Percentiles rank a stretch among this genome's conserved stretches.
Evolutionary conservation across 73 alveolate genomes (phyloP).

Genomic region (Paramecium pentaurelia): DNA sequence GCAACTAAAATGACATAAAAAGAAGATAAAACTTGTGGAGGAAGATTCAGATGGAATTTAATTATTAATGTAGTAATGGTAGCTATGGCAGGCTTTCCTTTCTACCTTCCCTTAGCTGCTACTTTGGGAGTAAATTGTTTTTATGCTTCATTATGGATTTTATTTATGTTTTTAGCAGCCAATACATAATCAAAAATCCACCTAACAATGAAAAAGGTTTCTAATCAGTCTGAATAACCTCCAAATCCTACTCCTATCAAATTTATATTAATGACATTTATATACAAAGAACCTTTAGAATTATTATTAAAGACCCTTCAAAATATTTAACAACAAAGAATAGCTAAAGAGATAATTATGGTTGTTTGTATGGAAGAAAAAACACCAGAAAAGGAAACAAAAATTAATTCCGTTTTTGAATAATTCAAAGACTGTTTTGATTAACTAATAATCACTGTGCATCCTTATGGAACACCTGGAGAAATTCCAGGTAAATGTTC

Average conservation of each 20-base stretch:
- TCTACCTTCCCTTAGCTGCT: background rate
- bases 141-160: background rate
- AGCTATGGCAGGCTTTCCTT: slow-evolving; percentile 12
- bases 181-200: background rate
- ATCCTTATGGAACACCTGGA: slow-evolving; percentile 56
- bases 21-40: slow-evolving; percentile 34
- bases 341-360: slow-evolving; percentile 52
- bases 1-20: background rate
- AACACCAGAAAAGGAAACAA: slow-evolving; percentile 45
- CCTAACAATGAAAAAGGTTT: background rate
- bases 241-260: background rate
- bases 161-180: background rate
- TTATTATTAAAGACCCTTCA: background rate
- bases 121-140: background rate
- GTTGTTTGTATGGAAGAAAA: slow-evolving; percentile 60
- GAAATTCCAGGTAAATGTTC: slow-evolving; percentile 70
- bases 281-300: slow-evolving; percentile 62
- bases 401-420: background rate
- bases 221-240: background rate
- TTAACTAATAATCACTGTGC: slow-evolving; percentile 47
- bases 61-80: slow-evolving; percentile 2
- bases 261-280: slow-evolving; percentile 59
- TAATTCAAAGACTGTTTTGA: background rate
- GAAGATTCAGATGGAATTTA: slow-evolving; percentile 54
- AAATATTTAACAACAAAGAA: background rate